Conservation (phyloP, 2,329 filamentous ascomycete species). For the Pyrenophora teres region DNA sequence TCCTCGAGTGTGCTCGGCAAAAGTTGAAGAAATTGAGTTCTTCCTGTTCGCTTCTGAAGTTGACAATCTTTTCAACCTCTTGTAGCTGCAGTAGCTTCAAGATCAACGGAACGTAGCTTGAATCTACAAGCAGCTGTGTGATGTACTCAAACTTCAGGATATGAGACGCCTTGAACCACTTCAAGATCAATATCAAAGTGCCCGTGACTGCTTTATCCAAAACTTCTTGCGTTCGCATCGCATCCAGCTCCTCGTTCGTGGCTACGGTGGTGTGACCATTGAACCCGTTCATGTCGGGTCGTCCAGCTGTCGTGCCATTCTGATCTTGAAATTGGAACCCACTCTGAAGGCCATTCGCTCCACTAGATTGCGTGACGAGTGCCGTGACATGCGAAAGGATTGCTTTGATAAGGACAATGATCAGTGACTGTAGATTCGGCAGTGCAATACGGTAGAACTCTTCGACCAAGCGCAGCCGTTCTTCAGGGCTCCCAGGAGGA, state of each 20-base stretch:
- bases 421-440: conserved; percentile 86
- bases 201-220: conserved; percentile 91
- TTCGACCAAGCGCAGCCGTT: conserved; percentile 75
- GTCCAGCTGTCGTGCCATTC: conserved; percentile 43
- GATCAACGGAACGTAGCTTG: conserved; percentile 90
- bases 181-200: conserved; percentile 81
- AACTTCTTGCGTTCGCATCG: conserved; percentile 81
- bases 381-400: conserved; percentile 86
- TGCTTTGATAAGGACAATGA: conserved; percentile 89
- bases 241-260: conserved; percentile 75
- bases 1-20: conserved; percentile 74
- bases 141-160: conserved; percentile 95
- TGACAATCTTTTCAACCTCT: conserved; percentile 87
- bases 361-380: conserved; percentile 66
- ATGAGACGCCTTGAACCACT: conserved; percentile 96
- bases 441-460: conserved; percentile 81
- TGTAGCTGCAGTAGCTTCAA: conserved; percentile 93
- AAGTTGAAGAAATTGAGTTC: conserved; percentile 92
- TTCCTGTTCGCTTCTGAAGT: conserved; percentile 79
- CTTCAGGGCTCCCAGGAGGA: conserved; percentile 59
- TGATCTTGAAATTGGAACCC: conserved; percentile 51
- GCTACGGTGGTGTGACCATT: conserved; percentile 36
- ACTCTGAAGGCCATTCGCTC: conserved; percentile 56
- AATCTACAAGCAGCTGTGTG: conserved; percentile 89
- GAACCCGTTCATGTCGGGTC: conserved; percentile 39